Evolutionary conservation across 176 grass and related monocot genomes (phyloP).

Genomic region (Eleusine coracana): DNA sequence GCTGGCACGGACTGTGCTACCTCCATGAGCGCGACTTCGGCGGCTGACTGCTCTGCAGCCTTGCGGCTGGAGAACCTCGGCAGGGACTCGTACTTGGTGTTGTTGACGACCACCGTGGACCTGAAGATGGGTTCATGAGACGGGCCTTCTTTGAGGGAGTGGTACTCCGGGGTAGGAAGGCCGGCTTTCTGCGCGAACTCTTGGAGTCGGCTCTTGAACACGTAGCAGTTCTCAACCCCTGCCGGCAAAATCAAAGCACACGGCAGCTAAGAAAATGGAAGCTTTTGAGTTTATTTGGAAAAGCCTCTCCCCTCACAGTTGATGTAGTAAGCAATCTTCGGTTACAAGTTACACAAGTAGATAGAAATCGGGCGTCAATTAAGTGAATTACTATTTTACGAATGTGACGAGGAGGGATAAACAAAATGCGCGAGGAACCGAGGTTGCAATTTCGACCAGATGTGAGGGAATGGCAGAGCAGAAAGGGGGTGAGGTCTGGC

Average conservation of each 20-base stretch:
- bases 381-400: not conserved
- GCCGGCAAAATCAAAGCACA: constrained; percentile 6
- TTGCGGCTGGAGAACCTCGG: constrained; percentile 83
- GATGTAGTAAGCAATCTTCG: not conserved
- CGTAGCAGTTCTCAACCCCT: not conserved
- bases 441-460: not conserved
- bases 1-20: constrained; percentile 45
- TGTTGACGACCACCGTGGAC: constrained; percentile 81
- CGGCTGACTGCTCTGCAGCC: constrained; percentile 89
- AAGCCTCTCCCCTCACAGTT: not conserved
- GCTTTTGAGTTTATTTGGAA: not conserved
- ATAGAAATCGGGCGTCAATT: not conserved
- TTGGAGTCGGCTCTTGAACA: constrained; percentile 94
- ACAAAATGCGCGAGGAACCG: not conserved
- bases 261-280: not conserved
- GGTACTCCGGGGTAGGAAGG: constrained; percentile 74
- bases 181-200: constrained; percentile 77
- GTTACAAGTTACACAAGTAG: not conserved
- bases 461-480: not conserved
- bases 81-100: constrained; percentile 71
- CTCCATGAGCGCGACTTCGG: constrained; percentile 77
- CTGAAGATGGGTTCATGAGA: constrained; percentile 88
- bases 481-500: too few species aligned
- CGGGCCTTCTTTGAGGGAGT: constrained; percentile 83
- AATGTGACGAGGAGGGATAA: not conserved